phyloP scores from a whole-genome alignment of 2,329 filamentous ascomycete genomes.

The Colletotrichum sp. region DNA sequence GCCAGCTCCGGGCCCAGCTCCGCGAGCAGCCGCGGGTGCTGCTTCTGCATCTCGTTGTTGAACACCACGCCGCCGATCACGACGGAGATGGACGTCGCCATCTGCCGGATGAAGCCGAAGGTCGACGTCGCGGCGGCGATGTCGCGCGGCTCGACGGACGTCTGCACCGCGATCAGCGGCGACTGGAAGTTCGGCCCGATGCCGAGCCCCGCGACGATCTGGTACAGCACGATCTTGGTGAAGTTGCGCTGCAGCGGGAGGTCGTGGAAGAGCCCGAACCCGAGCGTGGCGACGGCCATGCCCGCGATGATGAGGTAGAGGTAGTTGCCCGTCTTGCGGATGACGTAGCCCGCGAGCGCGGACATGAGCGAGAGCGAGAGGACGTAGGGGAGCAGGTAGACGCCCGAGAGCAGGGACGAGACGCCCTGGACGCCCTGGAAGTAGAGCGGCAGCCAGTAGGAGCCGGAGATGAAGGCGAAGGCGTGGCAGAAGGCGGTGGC shows the following conservation, averaged over 20 bases:
- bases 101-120: constrained; percentile 64
- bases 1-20: constrained; percentile 58
- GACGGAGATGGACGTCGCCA: constrained; percentile 62
- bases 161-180: constrained; percentile 68
- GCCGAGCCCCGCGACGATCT: constrained; percentile 65
- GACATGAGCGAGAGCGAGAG: constrained; percentile 50
- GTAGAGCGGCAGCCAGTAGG: constrained; percentile 77
- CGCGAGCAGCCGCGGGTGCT: constrained; percentile 46
- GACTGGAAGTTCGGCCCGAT: constrained; percentile 68
- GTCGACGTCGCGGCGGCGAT: constrained; percentile 68
- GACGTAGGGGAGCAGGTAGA: constrained; percentile 68
- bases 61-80: constrained; percentile 55
- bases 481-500: constrained; percentile 48
- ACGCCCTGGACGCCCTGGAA: constrained; percentile 72
- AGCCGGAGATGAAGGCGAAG: constrained; percentile 66
- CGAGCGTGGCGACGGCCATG: constrained; percentile 60
- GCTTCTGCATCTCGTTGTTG: constrained; percentile 44
- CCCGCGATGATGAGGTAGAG: constrained; percentile 59
- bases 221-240: constrained; percentile 55
- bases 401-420: constrained; percentile 63
- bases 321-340: constrained; percentile 62
- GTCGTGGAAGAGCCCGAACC: constrained; percentile 62
- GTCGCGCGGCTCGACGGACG: constrained; percentile 62
- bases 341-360: constrained; percentile 45
- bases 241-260: constrained; percentile 56